Base-by-base conservation (phyloP, 1,284 basidiomycete genomes). In the Austroboletus niveus region DNA sequence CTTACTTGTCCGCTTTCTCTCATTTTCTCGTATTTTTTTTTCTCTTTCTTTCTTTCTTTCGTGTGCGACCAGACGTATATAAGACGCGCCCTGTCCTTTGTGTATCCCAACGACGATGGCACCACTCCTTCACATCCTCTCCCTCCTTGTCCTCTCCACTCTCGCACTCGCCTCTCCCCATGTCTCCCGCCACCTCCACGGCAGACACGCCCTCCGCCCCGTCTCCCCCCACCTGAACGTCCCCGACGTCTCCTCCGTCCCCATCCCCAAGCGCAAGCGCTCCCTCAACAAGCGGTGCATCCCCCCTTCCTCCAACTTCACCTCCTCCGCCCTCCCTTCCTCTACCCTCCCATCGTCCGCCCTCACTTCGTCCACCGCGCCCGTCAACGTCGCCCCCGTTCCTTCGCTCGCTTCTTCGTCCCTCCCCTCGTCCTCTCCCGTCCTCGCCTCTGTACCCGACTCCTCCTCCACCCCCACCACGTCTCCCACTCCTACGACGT, bases 151-250 rank as follows among this genome's bases (percentile, higher is more conserved):
- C 60, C 63, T 77, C 60, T 70, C 74, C 31, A 73, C 71, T 53
- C 54, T 71, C 49, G 78, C 77, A 43, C 68, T 79, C 49, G 70
- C 76, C 1, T 76, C 74, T 38, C 78, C 77, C 36, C 77, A 80
- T 59, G 49, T 63, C 43, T 60, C 71, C 39, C 72, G 72, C 47
- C 64, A 70, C 55, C 52, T 45, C 7, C 44, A 65, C 12, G 31
- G 4, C 44, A 36, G 61, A 51, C 70, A 69, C 43, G 47, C 42
- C 0, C 73, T 66, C 54, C 67, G 63, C 44, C 64, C 57, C 48
- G 14, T 17, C 17, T 17, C 71, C 49, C 64, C 61, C 9, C 67
- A 60, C 45, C 71, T 12, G 4, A 5, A 24, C 22, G 22, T 24
- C 22, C 22, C 22, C 22, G 22, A 24, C 31, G 31, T 32, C 4